A percentile compares a stretch with the other conserved stretches of the same genome.
phyloP scores from a whole-genome alignment of 2,329 filamentous ascomycete species.

The Penicillium aurantiogriseum region DNA sequence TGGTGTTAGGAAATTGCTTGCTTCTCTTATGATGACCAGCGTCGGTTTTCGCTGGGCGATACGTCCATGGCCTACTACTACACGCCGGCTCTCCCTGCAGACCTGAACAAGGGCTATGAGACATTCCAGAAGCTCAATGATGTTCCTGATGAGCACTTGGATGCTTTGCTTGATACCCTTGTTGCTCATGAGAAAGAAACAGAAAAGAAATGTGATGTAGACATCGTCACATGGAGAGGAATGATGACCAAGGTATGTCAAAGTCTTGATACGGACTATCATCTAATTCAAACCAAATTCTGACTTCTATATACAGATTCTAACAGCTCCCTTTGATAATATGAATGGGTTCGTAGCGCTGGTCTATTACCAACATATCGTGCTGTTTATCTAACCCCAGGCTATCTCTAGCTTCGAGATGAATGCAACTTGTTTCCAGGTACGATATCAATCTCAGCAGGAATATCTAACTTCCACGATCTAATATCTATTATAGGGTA shows the following conservation, averaged over 20 bases:
- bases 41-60: conserved; percentile 71
- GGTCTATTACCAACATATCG: background rate
- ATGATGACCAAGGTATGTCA: conserved; percentile 90
- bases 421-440: conserved; percentile 90
- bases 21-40: conserved; percentile 90
- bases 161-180: conserved; percentile 76
- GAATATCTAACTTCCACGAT: background rate
- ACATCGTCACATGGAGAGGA: conserved; percentile 89
- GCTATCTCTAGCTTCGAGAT: conserved; percentile 73
- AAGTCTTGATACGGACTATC: background rate
- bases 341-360: conserved; percentile 64
- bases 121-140: conserved; percentile 82
- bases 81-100: conserved; percentile 65
- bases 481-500: conserved; percentile 45
- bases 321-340: conserved; percentile 78
- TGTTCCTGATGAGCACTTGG: conserved; percentile 78
- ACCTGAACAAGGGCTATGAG: conserved; percentile 79
- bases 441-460: conserved; percentile 40
- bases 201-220: conserved; percentile 66
- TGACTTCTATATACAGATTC: conserved; percentile 58
- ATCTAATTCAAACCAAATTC: background rate
- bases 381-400: conserved; percentile 5
- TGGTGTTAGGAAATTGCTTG: conserved; percentile 76
- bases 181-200: conserved; percentile 68
- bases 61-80: conserved; percentile 88